Conservation (phyloP, 2,329 filamentous ascomycete species). For the Colletotrichum melonis region DNA sequence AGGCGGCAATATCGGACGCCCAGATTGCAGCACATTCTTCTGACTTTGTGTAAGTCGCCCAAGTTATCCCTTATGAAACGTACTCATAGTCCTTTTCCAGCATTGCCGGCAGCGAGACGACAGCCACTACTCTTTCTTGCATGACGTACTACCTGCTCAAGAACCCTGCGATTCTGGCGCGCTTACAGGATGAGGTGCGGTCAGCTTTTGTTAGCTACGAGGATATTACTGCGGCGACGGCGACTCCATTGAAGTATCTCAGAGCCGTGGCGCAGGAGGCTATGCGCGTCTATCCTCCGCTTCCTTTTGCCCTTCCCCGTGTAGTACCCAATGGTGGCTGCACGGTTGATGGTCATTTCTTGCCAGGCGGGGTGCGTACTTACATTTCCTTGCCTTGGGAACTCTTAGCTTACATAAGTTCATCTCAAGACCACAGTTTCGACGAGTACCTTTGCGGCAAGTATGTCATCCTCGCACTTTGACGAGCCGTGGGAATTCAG, state of each 20-base stretch:
- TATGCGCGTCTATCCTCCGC: background rate
- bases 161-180: background rate
- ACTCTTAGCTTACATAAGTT: too few relatives aligned
- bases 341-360: background rate
- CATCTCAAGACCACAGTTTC: background rate
- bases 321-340: background rate
- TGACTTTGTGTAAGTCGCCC: background rate
- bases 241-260: background rate
- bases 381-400: too few relatives aligned
- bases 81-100: background rate
- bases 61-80: background rate
- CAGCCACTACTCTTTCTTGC: background rate
- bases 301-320: background rate
- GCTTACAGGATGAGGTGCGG: background rate
- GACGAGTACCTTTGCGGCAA: background rate
- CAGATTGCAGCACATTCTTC: background rate
- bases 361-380: background rate
- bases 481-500: background rate
- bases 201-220: background rate
- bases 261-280: background rate
- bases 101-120: background rate
- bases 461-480: background rate
- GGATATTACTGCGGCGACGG: background rate
- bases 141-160: background rate
- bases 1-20: background rate